Evolutionary conservation across 805 yeast species (phyloP).

Genomic region (Candida bentonensis): DNA sequence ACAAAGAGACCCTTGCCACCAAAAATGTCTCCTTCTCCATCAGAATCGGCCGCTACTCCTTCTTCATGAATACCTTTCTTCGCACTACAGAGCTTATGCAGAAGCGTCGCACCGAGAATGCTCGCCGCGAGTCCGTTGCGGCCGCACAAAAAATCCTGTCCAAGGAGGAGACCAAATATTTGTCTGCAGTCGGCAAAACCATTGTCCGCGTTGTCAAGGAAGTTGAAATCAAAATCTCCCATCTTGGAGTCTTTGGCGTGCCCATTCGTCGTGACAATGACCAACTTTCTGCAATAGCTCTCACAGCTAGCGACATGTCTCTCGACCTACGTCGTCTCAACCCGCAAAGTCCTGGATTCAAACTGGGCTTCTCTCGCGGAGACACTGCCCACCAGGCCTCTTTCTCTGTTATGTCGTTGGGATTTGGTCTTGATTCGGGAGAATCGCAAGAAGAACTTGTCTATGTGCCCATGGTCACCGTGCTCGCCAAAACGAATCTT

Average conservation of each 20-base stretch:
- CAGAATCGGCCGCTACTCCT: conserved; percentile 16
- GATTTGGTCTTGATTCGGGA: conserved; percentile 20
- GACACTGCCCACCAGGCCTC: conserved; percentile 28
- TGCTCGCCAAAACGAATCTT: conserved; percentile 22
- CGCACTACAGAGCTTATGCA: conserved; percentile 6
- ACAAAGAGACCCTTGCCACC: conserved; percentile 15
- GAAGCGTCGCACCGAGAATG: background rate
- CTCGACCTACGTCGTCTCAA: conserved; percentile 25
- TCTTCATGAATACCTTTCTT: conserved; percentile 12
- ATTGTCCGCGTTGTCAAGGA: conserved; percentile 22
- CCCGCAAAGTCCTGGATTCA: conserved; percentile 26
- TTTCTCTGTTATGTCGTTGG: conserved; percentile 20
- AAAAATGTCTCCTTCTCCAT: conserved; percentile 20
- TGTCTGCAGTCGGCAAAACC: conserved; percentile 15
- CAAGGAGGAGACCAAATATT: conserved; percentile 8
- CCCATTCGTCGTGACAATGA: conserved; percentile 8
- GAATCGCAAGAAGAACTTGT: conserved; percentile 23
- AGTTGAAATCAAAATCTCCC: conserved; percentile 21
- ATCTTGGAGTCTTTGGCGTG: conserved; percentile 18
- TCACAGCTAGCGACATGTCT: conserved; percentile 20
- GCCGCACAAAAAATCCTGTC: conserved; percentile 1
- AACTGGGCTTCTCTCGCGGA: conserved; percentile 19
- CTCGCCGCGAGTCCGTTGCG: background rate
- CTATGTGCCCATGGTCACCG: conserved; percentile 25
- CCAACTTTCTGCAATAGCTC: conserved; percentile 12